Evolutionary conservation across 306 rosid genomes (phyloP).

Genomic region (Cucurbita pepo): DNA sequence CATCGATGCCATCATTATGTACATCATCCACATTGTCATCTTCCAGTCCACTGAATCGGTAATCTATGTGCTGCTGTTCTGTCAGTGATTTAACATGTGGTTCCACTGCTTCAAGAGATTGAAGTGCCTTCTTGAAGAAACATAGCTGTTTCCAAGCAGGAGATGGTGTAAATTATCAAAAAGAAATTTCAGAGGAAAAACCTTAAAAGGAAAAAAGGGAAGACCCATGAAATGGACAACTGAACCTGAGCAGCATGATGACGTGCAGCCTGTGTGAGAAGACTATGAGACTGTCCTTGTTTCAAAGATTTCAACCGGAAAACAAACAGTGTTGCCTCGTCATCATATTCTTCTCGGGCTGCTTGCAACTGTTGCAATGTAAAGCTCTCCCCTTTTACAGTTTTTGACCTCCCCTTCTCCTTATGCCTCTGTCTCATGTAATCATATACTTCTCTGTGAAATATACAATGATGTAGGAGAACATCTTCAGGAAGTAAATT

Average conservation of each 20-base stretch:
- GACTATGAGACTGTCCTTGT: conserved; percentile 95
- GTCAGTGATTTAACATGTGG: conserved; percentile 72
- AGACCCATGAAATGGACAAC: not conserved
- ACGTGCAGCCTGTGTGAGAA: conserved; percentile 97
- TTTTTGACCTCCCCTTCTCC: conserved; percentile 71
- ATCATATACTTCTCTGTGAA: conserved; percentile 68
- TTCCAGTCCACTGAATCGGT: conserved; percentile 69
- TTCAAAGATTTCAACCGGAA: conserved; percentile 92
- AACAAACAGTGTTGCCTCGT: conserved; percentile 82
- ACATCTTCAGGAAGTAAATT: not conserved
- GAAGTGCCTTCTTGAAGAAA: conserved; percentile 80
- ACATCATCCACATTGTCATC: conserved; percentile 48
- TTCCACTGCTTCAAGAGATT: conserved; percentile 75
- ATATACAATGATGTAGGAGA: conserved; percentile 18
- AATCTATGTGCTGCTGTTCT: conserved; percentile 87
- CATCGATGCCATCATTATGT: conserved; percentile 23
- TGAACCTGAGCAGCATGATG: conserved; percentile 98
- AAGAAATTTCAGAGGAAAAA: not conserved
- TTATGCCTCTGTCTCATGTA: conserved; percentile 49
- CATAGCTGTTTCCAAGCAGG: conserved; percentile 38
- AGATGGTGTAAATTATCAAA: conserved; percentile 11
- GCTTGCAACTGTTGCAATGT: conserved; percentile 57
- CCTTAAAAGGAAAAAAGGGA: not conserved
- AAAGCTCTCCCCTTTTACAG: conserved; percentile 57
- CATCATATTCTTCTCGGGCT: conserved; percentile 87